Evolutionary conservation across 2,329 filamentous ascomycete genomes (phyloP).

Genomic region (Tolypocladium tropicale): DNA sequence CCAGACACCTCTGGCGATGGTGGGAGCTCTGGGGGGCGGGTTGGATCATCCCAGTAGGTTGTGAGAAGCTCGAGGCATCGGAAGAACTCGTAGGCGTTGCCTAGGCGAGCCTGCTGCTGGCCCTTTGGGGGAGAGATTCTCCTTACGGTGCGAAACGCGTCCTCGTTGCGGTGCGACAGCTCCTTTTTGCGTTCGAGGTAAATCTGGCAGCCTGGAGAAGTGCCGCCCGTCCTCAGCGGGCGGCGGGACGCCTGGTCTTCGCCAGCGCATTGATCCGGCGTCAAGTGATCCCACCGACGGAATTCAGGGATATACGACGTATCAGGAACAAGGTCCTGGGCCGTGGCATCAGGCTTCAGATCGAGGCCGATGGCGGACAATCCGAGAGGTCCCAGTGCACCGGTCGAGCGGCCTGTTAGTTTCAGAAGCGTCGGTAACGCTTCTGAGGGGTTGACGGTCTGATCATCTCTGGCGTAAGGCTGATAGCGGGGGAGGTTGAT

Average conservation of each 20-base stretch:
- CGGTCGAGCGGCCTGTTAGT: constrained; percentile 38
- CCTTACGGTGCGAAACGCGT: constrained; percentile 51
- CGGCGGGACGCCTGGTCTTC: constrained; percentile 36
- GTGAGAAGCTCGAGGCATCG: constrained; percentile 50
- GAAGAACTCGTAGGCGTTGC: constrained; percentile 57
- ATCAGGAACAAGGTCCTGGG: constrained; percentile 43
- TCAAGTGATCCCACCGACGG: constrained; percentile 37
- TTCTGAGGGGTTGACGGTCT: constrained; percentile 14
- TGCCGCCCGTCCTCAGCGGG: constrained; percentile 40
- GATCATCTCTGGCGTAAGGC: constrained; percentile 23
- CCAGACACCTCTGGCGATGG: constrained; percentile 20
- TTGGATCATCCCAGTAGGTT: constrained; percentile 52
- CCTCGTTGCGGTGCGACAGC: constrained; percentile 43
- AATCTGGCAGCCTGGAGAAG: constrained; percentile 45
- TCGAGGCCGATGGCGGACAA: constrained; percentile 49
- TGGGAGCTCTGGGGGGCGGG: constrained; percentile 20
- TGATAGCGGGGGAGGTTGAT: constrained; percentile 38
- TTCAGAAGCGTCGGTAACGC: constrained; percentile 42
- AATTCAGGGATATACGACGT: constrained; percentile 42
- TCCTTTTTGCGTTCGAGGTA: constrained; percentile 50
- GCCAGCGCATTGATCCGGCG: constrained; percentile 36
- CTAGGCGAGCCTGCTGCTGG: constrained; percentile 42
- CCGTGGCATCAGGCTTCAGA: constrained; percentile 38
- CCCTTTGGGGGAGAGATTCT: constrained; percentile 45
- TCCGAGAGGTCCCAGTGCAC: constrained; percentile 28